Base-by-base conservation (phyloP, 495 filamentous ascomycete genomes). In the Lepraria neglecta region DNA sequence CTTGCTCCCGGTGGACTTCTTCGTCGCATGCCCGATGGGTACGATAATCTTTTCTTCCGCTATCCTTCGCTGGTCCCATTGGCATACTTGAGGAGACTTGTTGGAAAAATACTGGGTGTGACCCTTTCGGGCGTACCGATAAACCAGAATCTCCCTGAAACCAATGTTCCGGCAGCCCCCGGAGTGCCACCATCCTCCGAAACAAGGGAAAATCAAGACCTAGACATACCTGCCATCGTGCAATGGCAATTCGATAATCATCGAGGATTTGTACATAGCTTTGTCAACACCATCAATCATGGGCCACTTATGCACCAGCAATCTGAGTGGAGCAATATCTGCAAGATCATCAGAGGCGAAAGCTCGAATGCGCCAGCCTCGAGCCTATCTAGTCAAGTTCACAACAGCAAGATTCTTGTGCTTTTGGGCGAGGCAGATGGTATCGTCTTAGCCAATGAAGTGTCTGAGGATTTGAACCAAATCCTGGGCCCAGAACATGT, bases 231-330 rank as follows among this genome's bases (percentile, higher is more conserved):
- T 38, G 67, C 66, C 3, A 77, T 78, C 21, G 74, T 83, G 61
- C 64, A 71, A 21, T 87, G 83, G 83, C 81, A 86, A 65, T 64
- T 81, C n/a, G 68, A 69, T 10, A 63, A 74, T 42, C 82, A 87
- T 64, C 50, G 70, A n/a, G 84, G 84, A 10, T 87, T 81, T 63
- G 67, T 83, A 7, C 71, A 68, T 12, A 74, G 79, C 33, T 87
- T 85, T 64, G 74, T 83, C 65, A 78, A 75, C 65, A 80, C 75
- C 17, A 80, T 85, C 31, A 69, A 74, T 24, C 65, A 79, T 57
- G 78, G 79, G 5, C 81, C 81, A 11, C 74, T 85, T n/a, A 77
- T 78, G 68, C 76, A 77, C n/a, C 76, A 80, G 67, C 71, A 75
- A 14, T 75, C 70, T 31, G 75, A 77, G 48, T 86, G 80, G 80